phyloP scores from a whole-genome alignment of 306 rosid species.

The Gastrolobium villosum region DNA sequence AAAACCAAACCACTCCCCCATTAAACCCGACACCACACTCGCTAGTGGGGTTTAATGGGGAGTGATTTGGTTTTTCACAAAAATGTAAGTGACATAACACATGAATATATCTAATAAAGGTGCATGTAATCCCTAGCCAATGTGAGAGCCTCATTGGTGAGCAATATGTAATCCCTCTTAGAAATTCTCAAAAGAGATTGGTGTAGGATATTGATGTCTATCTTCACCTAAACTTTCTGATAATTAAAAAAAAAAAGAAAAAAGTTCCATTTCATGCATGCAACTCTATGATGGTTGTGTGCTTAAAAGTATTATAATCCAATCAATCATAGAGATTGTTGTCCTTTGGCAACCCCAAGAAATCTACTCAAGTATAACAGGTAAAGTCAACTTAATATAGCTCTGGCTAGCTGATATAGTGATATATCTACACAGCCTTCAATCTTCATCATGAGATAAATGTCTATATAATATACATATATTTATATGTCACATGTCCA shows the following conservation, averaged over 20 bases:
- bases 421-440: conserved; percentile 2
- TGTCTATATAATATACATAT: background rate
- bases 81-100: background rate
- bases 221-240: no score
- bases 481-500: background rate
- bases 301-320: background rate
- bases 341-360: conserved; percentile 6
- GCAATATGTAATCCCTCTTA: no score
- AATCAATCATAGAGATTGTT: background rate
- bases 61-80: background rate
- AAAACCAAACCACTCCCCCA: no score
- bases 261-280: background rate
- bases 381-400: conserved; percentile 18
- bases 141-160: no score
- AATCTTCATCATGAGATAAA: background rate
- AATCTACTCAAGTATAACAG: background rate
- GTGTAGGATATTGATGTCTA: no score
- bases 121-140: no score
- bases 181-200: no score
- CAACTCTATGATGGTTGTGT: background rate
- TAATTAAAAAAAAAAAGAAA: no score
- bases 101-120: background rate
- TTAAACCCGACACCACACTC: no score
- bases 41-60: no score
- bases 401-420: background rate